These are phyloP conservation scores for Ramichloridium luteum DNA, from an alignment of 2,329 filamentous ascomycete genomes.

Conservation along the genomic window DNA sequence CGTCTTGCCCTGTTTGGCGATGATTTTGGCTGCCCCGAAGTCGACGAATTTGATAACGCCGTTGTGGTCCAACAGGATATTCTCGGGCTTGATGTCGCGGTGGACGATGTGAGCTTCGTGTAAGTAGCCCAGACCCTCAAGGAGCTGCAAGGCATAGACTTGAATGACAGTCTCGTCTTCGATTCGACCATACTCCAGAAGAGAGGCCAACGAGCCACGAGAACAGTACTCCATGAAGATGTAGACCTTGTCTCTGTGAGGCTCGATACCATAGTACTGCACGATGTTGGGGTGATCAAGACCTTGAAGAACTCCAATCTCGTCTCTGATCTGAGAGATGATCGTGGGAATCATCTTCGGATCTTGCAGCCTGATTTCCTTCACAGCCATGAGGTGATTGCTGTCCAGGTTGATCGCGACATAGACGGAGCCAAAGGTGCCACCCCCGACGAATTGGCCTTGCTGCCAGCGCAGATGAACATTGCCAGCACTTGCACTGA, in stretches of 20 bases:
- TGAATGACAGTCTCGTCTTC: slow-evolving; percentile 97
- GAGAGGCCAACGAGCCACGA: slow-evolving; percentile 75
- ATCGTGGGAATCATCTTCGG: slow-evolving; percentile 92
- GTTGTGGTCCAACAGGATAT: slow-evolving; percentile 92
- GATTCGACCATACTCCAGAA: slow-evolving; percentile 90
- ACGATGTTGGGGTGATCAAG: slow-evolving; percentile 97
- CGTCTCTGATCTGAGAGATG: slow-evolving; percentile 84
- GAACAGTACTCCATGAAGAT: slow-evolving; percentile 99
- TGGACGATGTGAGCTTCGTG: slow-evolving; percentile 88
- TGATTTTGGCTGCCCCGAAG: slow-evolving; percentile 94
- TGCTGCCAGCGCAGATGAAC: slow-evolving; percentile 96
- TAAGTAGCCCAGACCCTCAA: slow-evolving; percentile 87
- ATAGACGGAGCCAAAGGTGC: slow-evolving; percentile 95
- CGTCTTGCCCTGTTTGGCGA: slow-evolving; percentile 85
- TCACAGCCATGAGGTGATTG: slow-evolving; percentile 93
- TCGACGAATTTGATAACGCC: slow-evolving; percentile 99
- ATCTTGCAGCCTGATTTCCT: slow-evolving; percentile 94
- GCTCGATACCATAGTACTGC: slow-evolving; percentile 94
- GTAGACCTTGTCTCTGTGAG: slow-evolving; percentile 97
- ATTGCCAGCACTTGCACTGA: slow-evolving; percentile 89
- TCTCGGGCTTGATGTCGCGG: slow-evolving; percentile 94
- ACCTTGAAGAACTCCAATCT: slow-evolving; percentile 92
- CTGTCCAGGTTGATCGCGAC: slow-evolving; percentile 95
- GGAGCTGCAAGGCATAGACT: slow-evolving; percentile 86
- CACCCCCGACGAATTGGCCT: slow-evolving; percentile 93